A percentile compares a stretch with the other conserved stretches of the same genome.
Evolutionary conservation across 495 filamentous ascomycete genomes (phyloP).

Genomic region (Penicillium silybi): DNA sequence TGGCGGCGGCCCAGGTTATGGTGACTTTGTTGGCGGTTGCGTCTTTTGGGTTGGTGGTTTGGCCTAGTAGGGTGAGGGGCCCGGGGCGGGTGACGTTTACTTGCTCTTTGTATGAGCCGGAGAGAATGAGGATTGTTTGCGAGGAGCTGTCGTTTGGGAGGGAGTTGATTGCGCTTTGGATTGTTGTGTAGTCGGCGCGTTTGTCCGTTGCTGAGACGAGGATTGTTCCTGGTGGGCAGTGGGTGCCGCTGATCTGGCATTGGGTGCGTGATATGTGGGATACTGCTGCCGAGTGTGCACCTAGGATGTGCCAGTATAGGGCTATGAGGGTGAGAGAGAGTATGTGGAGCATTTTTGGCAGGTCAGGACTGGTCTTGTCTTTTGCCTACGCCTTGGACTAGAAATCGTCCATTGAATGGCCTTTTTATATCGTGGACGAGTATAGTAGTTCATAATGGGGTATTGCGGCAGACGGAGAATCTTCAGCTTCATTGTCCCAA

Average conservation of each 20-base stretch:
- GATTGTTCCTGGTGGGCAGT: slow-evolving; percentile 48
- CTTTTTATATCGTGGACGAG: slow-evolving; percentile 1
- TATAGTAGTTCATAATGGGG: not conserved
- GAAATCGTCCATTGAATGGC: not conserved
- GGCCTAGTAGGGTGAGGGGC: slow-evolving; percentile 52
- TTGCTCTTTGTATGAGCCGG: slow-evolving; percentile 56
- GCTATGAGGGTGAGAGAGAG: slow-evolving; percentile 7
- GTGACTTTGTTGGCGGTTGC: slow-evolving; percentile 45
- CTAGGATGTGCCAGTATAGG: slow-evolving; percentile 3
- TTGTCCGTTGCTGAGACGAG: slow-evolving; percentile 38
- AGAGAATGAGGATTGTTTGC: slow-evolving; percentile 51
- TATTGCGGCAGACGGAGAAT: slow-evolving; percentile 12
- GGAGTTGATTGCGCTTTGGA: slow-evolving; percentile 51
- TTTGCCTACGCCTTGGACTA: not conserved
- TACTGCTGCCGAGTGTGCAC: not conserved
- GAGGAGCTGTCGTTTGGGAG: slow-evolving; percentile 48
- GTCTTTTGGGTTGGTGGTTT: slow-evolving; percentile 38
- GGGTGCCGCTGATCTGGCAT: slow-evolving; percentile 22
- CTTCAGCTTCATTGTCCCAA: slow-evolving; percentile 1
- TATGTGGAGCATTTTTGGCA: slow-evolving; percentile 3
- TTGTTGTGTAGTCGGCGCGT: slow-evolving; percentile 40
- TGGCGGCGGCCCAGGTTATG: slow-evolving; percentile 46
- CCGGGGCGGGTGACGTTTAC: slow-evolving; percentile 56
- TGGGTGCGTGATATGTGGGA: not conserved
- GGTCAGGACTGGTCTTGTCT: not conserved